Conservation (phyloP, 2,329 filamentous ascomycete genomes). For the Colletotrichum euphorbiae region DNA sequence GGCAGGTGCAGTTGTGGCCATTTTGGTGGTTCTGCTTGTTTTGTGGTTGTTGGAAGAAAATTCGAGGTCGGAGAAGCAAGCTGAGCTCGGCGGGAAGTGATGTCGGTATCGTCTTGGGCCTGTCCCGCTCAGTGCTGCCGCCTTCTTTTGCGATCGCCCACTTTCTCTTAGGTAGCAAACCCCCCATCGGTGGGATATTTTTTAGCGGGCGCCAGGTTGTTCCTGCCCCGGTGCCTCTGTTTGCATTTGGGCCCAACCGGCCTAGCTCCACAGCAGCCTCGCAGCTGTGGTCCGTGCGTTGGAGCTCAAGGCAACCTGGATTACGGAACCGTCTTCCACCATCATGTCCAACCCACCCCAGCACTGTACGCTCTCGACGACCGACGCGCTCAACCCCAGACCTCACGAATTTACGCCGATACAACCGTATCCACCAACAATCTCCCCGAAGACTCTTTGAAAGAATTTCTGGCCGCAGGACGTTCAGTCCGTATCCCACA, state of each 20-base stretch:
- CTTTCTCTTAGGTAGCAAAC: conserved; percentile 39
- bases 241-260: conserved; percentile 26
- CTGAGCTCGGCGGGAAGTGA: conserved; percentile 20
- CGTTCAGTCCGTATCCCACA: conserved; percentile 49
- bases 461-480: conserved; percentile 34
- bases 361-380: conserved; percentile 24
- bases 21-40: conserved; percentile 46
- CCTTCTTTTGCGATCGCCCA: conserved; percentile 41
- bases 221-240: conserved; percentile 39
- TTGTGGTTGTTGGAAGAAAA: conserved; percentile 7
- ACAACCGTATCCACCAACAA: not conserved
- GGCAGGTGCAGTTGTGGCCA: conserved; percentile 59
- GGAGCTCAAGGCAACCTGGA: conserved; percentile 44
- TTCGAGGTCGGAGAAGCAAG: conserved; percentile 20
- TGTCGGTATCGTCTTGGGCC: conserved; percentile 34
- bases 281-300: conserved; percentile 40
- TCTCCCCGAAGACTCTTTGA: not conserved
- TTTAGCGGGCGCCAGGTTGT: conserved; percentile 41
- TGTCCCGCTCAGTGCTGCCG: conserved; percentile 38
- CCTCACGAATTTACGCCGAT: conserved; percentile 24
- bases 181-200: conserved; percentile 43
- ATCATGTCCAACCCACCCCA: conserved; percentile 29
- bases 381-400: conserved; percentile 15
- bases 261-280: conserved; percentile 42
- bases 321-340: conserved; percentile 44